Base-by-base conservation (phyloP, 768 basidiomycete genomes). In the Chalciporus pseudorubinellus region DNA sequence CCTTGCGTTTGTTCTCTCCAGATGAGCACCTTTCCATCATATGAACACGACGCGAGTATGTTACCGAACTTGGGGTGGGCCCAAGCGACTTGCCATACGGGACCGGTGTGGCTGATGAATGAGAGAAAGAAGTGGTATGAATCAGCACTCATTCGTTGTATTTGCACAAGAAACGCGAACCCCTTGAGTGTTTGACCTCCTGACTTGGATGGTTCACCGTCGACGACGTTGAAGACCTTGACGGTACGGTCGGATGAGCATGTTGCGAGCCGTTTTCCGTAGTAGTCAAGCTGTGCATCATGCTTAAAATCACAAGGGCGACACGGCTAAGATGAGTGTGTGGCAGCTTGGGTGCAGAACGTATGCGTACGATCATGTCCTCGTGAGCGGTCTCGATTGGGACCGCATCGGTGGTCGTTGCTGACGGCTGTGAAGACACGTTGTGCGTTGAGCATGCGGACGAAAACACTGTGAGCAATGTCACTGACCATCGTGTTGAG, bases 81-180 rank as follows among this genome's bases (percentile, higher is more conserved):
- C 97, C 97, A 99, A 20, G 94, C 83, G 45, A 99, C 87, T 62
- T 95, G 93, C 95, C 95, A 98, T 33, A 99, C 94, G 7, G 97
- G 95, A 10, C 95, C 95, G 4, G 90, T 91, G 71, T 98, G 97
- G 36, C 95, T 97, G 56, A 6, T 26, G 24, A 19, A 44, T 6
- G n/a, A 36, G n/a, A n/a, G 16, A 16, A n/a, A n/a, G 34, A n/a
- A 36, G 34, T 7, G 26, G 26, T 31, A 14, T 31, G 9, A 7
- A 36, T 36, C 34, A 36, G 34, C 6, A 9, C 5, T 31, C 29
- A n/a, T n/a, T 31, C 29, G 7, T 34, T 34, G 6, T 36, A 36
- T 36, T 42, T 41, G n/a, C n/a, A 49, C 39, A 18, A 13, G 40
- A 21, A 19, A 60, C 12, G 3, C 79, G 51, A 48, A 92, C 91